Conservation (phyloP, 495 filamentous ascomycete species). For the Daldinia caldariorum region DNA sequence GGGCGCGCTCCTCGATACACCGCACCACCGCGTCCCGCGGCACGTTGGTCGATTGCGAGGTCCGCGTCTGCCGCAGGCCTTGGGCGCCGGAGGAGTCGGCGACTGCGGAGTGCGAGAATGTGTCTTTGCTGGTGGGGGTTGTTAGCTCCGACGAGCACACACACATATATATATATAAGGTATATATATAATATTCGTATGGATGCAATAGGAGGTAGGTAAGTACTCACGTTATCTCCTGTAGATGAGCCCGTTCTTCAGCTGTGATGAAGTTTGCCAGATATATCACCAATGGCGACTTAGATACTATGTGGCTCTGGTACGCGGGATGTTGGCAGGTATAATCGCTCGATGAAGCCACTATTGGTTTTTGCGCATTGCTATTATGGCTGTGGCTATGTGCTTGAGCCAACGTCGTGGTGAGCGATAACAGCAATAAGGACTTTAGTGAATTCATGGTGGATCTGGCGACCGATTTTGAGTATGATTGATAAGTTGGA, state of each 20-base stretch:
- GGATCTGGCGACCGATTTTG: too few relatives aligned
- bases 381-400: slow-evolving; percentile 37
- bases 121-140: slow-evolving; percentile 44
- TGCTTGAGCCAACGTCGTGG: slow-evolving; percentile 29
- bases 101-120: slow-evolving; percentile 55
- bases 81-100: slow-evolving; percentile 46
- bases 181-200: neutral
- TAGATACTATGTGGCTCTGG: slow-evolving; percentile 62
- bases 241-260: slow-evolving; percentile 54
- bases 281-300: slow-evolving; percentile 66
- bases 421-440: slow-evolving; percentile 35
- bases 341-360: slow-evolving; percentile 38
- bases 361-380: slow-evolving; percentile 37
- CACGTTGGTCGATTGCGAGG: slow-evolving; percentile 57
- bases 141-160: neutral
- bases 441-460: slow-evolving; percentile 41
- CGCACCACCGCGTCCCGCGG: slow-evolving; percentile 67
- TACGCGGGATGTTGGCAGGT: slow-evolving; percentile 56
- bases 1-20: slow-evolving; percentile 75
- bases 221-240: slow-evolving; percentile 53
- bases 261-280: slow-evolving; percentile 60
- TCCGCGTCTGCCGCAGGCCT: slow-evolving; percentile 51
- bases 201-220: too few relatives aligned
- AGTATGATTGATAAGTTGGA: neutral
- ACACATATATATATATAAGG: too few relatives aligned